These are phyloP conservation scores for Lentinus brumalis DNA, from an alignment of 768 basidiomycete genomes.

Conservation along the genomic window DNA sequence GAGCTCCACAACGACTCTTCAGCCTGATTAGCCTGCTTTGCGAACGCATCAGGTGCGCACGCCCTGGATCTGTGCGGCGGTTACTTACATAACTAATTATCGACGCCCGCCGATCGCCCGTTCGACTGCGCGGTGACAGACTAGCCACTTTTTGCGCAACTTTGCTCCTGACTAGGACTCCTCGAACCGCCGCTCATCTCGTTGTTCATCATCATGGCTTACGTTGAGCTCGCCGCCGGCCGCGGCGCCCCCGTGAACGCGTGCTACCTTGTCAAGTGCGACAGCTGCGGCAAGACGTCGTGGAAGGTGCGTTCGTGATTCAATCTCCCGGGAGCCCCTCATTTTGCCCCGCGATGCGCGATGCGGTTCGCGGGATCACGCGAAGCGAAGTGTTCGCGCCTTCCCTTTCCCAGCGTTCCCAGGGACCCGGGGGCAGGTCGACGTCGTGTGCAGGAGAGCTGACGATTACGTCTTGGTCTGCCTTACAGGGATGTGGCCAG, in stretches of 20 bases:
- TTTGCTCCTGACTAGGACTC: background rate
- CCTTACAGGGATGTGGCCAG: slow-evolving; percentile 64
- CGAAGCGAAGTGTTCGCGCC: slow-evolving; percentile 4
- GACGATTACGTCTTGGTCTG: slow-evolving; percentile 18
- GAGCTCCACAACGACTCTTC: too few species aligned
- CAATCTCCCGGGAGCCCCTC: background rate
- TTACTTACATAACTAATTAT: background rate
- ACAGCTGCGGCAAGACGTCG: slow-evolving; percentile 65
- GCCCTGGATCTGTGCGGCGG: background rate
- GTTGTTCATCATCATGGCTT: slow-evolving; percentile 6
- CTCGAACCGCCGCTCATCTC: background rate
- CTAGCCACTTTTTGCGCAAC: background rate
- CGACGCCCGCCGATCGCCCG: background rate
- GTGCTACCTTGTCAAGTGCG: slow-evolving; percentile 62
- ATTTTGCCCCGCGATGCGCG: background rate
- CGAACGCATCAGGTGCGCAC: background rate
- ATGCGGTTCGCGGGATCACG: slow-evolving; percentile 10
- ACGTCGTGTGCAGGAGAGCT: slow-evolving; percentile 8
- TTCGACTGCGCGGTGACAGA: background rate
- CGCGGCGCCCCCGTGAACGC: slow-evolving; percentile 48
- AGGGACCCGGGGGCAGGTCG: background rate
- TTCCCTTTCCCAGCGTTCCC: slow-evolving; percentile 1
- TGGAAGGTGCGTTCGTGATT: slow-evolving; percentile 61
- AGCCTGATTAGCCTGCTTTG: background rate
- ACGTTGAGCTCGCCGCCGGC: slow-evolving; percentile 19